Evolutionary conservation across 257 asterid genomes (phyloP).

Genomic region (Przewalskia tangutica): DNA sequence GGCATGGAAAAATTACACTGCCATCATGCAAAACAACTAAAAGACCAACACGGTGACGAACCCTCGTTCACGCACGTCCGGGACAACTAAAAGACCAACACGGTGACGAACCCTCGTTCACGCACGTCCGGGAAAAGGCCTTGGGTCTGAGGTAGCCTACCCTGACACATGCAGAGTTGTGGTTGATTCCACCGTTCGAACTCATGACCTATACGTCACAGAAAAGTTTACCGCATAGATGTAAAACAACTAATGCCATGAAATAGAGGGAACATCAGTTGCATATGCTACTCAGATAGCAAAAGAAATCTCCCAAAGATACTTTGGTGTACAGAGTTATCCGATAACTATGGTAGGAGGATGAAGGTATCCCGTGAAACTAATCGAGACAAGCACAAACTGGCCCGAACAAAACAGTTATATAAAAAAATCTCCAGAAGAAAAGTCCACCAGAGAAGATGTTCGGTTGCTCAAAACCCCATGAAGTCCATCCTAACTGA

Average conservation of each 20-base stretch:
- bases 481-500: background rate
- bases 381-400: too few relatives aligned
- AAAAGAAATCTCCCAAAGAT: too few relatives aligned
- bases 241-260: background rate
- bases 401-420: too few relatives aligned
- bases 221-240: background rate
- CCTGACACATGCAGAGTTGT: background rate
- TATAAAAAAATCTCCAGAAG: background rate
- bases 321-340: too few relatives aligned
- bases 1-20: background rate
- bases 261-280: background rate
- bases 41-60: too few relatives aligned
- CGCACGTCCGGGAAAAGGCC: accelerated
- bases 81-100: background rate
- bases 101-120: background rate
- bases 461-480: background rate
- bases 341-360: too few relatives aligned
- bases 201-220: background rate
- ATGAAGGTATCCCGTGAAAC: too few relatives aligned
- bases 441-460: background rate
- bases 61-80: too few relatives aligned
- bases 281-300: background rate
- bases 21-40: background rate
- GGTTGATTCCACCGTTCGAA: background rate
- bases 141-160: background rate